A percentile compares a stretch with the other conserved stretches of the same genome.
Evolutionary conservation across 495 filamentous ascomycete genomes (phyloP).

Genomic region (Penicillium paxilli): DNA sequence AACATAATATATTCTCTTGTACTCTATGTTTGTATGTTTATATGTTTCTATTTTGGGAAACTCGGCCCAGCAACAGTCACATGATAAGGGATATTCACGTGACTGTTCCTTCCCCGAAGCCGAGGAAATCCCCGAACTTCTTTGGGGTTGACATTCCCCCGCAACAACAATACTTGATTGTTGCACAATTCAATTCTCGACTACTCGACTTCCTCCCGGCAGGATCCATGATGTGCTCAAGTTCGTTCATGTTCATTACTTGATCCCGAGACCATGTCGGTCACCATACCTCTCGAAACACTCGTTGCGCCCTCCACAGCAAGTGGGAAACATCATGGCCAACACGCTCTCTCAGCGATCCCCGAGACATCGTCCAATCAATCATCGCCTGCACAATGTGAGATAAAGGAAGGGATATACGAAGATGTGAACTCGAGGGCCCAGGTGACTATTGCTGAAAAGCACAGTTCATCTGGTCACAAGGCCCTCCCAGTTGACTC

Average conservation of each 20-base stretch:
- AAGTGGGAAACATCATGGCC: background rate
- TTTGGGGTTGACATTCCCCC: too few species aligned
- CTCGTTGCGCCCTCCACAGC: background rate
- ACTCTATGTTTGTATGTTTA: background rate
- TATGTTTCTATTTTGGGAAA: background rate
- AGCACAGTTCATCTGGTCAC: background rate
- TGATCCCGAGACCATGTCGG: conserved; percentile 18
- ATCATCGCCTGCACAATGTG: background rate
- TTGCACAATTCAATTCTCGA: background rate
- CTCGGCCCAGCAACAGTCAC: too few species aligned
- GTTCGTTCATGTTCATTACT: background rate
- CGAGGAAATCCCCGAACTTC: background rate
- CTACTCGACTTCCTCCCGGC: background rate
- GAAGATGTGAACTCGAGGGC: background rate
- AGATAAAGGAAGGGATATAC: background rate
- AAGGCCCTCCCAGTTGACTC: background rate
- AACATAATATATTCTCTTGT: too few species aligned
- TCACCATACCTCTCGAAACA: conserved; percentile 11
- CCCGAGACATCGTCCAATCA: background rate
- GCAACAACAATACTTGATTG: too few species aligned
- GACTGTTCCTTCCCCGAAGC: background rate
- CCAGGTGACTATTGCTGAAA: conserved; percentile 3
- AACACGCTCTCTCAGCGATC: background rate
- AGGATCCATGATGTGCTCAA: conserved; percentile 2
- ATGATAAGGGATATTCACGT: too few species aligned